phyloP scores from a whole-genome alignment of 805 yeast species.

The Barnettozyma wickerhamii region DNA sequence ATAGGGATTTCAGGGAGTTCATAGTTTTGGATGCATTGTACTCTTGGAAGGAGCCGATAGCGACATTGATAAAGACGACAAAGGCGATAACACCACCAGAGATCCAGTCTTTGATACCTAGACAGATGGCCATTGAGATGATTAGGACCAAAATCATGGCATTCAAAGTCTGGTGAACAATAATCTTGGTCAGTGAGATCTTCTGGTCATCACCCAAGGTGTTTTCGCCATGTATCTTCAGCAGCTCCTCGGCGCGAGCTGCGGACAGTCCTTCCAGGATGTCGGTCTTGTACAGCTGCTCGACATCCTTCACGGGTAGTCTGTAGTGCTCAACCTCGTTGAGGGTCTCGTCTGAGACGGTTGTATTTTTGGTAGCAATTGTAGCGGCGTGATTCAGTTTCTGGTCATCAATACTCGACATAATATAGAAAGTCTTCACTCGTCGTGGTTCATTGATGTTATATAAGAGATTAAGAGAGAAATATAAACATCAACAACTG shows the following conservation, averaged over 20 bases:
- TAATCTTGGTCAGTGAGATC: conserved; percentile 48
- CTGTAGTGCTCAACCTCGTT: conserved; percentile 23
- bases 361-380: conserved; percentile 13
- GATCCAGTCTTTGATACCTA: conserved; percentile 74
- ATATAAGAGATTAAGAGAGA: neutral
- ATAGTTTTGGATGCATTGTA: conserved; percentile 73
- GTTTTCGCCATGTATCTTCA: conserved; percentile 49
- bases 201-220: conserved; percentile 55
- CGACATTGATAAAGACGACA: conserved; percentile 59
- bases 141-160: conserved; percentile 76
- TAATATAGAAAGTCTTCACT: conserved; percentile 3
- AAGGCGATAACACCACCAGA: conserved; percentile 77
- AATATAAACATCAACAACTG: neutral
- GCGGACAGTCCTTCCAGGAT: conserved; percentile 43
- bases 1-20: conserved; percentile 63
- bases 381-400: conserved; percentile 16
- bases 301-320: conserved; percentile 33
- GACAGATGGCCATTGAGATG: conserved; percentile 64
- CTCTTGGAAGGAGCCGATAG: conserved; percentile 68
- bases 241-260: conserved; percentile 28
- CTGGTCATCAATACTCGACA: conserved; percentile 14
- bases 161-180: conserved; percentile 65
- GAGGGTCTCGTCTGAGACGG: conserved; percentile 11
- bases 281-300: conserved; percentile 37
- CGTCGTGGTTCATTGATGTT: neutral